These are phyloP conservation scores for Cytospora mali DNA, from an alignment of 2,329 filamentous ascomycete genomes.

Conservation along the genomic window DNA sequence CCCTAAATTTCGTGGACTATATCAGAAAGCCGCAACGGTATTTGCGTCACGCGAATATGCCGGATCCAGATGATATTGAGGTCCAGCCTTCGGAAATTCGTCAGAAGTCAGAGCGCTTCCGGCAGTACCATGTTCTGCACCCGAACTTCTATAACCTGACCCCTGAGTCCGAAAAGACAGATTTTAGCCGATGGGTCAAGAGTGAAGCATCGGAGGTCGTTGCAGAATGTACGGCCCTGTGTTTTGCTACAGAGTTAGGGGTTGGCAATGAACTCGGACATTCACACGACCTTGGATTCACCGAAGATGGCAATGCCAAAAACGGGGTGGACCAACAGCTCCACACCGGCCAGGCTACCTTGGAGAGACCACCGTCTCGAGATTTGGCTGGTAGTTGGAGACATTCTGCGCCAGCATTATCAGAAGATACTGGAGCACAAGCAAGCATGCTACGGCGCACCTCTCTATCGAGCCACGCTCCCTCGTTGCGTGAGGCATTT, in stretches of 20 bases:
- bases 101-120: slow-evolving; percentile 73
- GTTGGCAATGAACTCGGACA: slow-evolving; percentile 25
- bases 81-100: slow-evolving; percentile 78
- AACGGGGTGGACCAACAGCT: slow-evolving; percentile 42
- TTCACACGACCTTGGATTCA: slow-evolving; percentile 21
- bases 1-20: slow-evolving; percentile 84
- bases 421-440: slow-evolving; percentile 39
- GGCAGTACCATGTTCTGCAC: slow-evolving; percentile 73
- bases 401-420: slow-evolving; percentile 35
- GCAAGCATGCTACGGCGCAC: slow-evolving; percentile 46
- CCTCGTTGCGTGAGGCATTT: slow-evolving; percentile 52
- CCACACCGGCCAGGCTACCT: slow-evolving; percentile 41
- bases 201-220: slow-evolving; percentile 80
- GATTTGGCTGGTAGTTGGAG: slow-evolving; percentile 50
- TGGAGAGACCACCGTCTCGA: slow-evolving; percentile 25
- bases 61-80: slow-evolving; percentile 72
- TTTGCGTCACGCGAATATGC: slow-evolving; percentile 71
- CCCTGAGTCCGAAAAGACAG: slow-evolving; percentile 76
- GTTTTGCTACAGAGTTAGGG: slow-evolving; percentile 38
- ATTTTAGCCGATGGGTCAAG: slow-evolving; percentile 77
- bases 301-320: slow-evolving; percentile 19
- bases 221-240: slow-evolving; percentile 76
- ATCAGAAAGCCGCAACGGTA: slow-evolving; percentile 81
- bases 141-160: slow-evolving; percentile 84
- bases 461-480: slow-evolving; percentile 54